Evolutionary conservation across 129 eudicot species (phyloP).

Genomic region (Centaurea solstitialis): DNA sequence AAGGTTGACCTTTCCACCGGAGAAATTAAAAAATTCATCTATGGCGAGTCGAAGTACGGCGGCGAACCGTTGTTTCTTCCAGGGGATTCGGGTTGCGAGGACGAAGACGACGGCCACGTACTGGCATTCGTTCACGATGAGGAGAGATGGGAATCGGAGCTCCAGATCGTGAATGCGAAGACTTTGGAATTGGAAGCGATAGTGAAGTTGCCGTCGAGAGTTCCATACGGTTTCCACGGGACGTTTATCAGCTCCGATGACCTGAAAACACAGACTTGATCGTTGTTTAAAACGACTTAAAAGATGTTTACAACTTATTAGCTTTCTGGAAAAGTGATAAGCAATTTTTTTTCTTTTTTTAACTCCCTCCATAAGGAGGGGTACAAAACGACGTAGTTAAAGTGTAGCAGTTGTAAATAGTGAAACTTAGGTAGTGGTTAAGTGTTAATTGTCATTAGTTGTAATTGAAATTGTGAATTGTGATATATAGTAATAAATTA

Average conservation of each 20-base stretch:
- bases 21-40: constrained; percentile 25
- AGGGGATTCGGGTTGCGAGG: neutral
- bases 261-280: constrained; percentile 34
- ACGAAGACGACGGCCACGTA: constrained; percentile 44
- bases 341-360: no score
- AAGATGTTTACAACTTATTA: no score
- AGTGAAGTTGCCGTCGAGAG: constrained; percentile 42
- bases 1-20: constrained; percentile 37
- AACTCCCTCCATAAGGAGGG: no score
- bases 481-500: no score
- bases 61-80: constrained; percentile 51
- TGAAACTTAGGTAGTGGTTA: neutral
- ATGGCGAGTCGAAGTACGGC: constrained; percentile 39
- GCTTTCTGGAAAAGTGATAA: no score
- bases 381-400: neutral
- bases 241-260: constrained; percentile 38
- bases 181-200: constrained; percentile 39
- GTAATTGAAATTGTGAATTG: neutral
- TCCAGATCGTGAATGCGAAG: constrained; percentile 33
- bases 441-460: neutral
- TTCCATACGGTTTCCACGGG: constrained; percentile 53
- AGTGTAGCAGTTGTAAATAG: neutral
- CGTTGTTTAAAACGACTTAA: neutral
- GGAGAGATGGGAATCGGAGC: constrained; percentile 37
- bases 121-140: constrained; percentile 49